A percentile compares a stretch with the other conserved stretches of the same genome.
Evolutionary conservation across 768 basidiomycete genomes (phyloP).

Genomic region (Serendipita indica): DNA sequence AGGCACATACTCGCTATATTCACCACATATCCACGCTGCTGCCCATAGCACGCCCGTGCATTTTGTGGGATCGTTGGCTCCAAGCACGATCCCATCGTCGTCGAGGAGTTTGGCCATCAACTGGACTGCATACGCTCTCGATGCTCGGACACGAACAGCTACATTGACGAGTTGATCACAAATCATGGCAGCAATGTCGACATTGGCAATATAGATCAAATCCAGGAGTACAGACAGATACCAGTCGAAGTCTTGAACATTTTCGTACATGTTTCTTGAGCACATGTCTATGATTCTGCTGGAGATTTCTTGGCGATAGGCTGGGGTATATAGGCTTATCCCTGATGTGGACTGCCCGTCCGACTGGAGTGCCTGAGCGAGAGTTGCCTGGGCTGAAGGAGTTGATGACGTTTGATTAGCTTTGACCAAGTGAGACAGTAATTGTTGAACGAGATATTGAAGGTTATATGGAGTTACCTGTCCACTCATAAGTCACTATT

Average conservation of each 20-base stretch:
- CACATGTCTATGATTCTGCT: conserved; percentile 78
- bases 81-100: conserved; percentile 55
- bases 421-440: conserved; percentile 71
- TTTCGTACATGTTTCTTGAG: conserved; percentile 68
- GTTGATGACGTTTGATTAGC: conserved; percentile 34
- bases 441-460: conserved; percentile 78
- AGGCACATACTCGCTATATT: conserved; percentile 66
- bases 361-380: conserved; percentile 36
- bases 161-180: conserved; percentile 79
- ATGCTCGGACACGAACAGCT: conserved; percentile 61
- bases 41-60: conserved; percentile 84
- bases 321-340: conserved; percentile 55
- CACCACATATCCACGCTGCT: conserved; percentile 93
- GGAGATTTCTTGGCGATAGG: conserved; percentile 74
- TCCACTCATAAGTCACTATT: conserved; percentile 7
- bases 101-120: conserved; percentile 68
- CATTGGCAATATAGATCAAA: conserved; percentile 73
- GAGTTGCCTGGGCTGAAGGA: conserved; percentile 41
- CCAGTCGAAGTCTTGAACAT: conserved; percentile 92
- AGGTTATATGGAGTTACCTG: conserved; percentile 75
- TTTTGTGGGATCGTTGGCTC: conserved; percentile 9
- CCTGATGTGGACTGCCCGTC: conserved; percentile 23
- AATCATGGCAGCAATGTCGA: conserved; percentile 61
- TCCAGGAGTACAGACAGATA: conserved; percentile 90
- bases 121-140: conserved; percentile 65